These are phyloP conservation scores for Arabidopsis hybrid DNA, from an alignment of 441 rosid genomes.

Conservation along the genomic window DNA sequence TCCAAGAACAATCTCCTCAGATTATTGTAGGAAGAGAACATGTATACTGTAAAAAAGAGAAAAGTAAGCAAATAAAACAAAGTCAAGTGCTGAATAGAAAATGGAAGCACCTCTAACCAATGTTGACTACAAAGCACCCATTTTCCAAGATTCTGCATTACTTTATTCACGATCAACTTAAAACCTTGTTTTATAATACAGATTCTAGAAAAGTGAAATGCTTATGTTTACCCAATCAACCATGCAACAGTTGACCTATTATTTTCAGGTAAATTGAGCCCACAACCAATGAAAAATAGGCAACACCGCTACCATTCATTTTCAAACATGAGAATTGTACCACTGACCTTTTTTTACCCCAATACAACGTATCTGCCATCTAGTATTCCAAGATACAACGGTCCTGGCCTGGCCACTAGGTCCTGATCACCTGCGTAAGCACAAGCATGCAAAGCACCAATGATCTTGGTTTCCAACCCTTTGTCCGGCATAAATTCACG, in stretches of 20 bases:
- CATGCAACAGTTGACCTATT: neutral
- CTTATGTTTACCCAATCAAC: neutral
- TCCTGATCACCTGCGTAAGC: neutral
- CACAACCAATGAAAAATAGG: neutral
- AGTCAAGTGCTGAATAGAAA: neutral
- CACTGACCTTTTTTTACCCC: neutral
- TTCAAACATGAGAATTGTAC: conserved; percentile 7
- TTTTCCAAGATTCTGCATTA: conserved; percentile 12
- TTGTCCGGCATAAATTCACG: neutral
- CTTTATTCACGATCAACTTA: conserved; percentile 22
- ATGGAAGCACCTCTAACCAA: neutral
- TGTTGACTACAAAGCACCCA: conserved; percentile 20
- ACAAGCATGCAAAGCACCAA: neutral
- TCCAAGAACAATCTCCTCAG: conserved; percentile 1
- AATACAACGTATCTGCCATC: neutral
- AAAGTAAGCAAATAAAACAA: conserved; percentile 13
- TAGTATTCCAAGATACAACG: neutral
- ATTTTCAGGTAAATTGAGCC: conserved; percentile 1
- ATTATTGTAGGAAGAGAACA: neutral
- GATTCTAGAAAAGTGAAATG: neutral
- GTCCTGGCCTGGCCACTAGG: conserved; percentile 34
- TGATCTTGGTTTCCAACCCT: neutral
- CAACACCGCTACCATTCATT: neutral
- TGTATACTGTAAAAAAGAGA: neutral
- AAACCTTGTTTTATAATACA: conserved; percentile 22